Percentiles rank a stretch among this genome's conserved stretches.
phyloP scores from a whole-genome alignment of 768 basidiomycete genomes.

The Rhizopogon vinicolor region DNA sequence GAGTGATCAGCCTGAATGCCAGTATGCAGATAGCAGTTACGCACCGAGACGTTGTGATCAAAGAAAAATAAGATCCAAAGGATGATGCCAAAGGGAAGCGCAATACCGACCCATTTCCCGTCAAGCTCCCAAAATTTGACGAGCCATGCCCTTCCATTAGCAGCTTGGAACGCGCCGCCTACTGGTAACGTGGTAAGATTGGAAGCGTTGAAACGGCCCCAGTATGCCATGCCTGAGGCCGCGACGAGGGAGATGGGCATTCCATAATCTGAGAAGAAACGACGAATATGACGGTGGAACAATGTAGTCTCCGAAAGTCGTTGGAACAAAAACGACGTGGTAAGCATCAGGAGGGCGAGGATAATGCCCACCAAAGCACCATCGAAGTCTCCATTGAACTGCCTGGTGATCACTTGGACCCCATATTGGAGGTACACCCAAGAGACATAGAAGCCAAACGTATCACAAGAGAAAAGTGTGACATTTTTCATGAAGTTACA shows the following conservation, averaged over 20 bases:
- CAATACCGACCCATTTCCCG: constrained; percentile 84
- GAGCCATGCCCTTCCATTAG: constrained; percentile 73
- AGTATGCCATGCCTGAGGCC: constrained; percentile 75
- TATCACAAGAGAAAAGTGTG: constrained; percentile 87
- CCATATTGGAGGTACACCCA: constrained; percentile 91
- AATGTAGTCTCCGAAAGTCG: constrained; percentile 55
- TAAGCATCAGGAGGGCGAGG: constrained; percentile 74
- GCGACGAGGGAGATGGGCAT: constrained; percentile 87
- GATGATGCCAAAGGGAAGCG: constrained; percentile 83
- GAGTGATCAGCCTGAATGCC: background rate
- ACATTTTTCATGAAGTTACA: constrained; percentile 85
- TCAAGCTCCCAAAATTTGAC: constrained; percentile 87
- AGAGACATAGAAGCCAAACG: constrained; percentile 90
- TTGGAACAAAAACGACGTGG: constrained; percentile 70
- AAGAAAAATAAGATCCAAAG: constrained; percentile 94
- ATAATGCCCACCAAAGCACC: constrained; percentile 63
- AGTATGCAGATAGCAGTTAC: constrained; percentile 17
- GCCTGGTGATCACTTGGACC: constrained; percentile 75
- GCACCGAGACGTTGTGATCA: constrained; percentile 88
- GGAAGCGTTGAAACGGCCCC: constrained; percentile 68
- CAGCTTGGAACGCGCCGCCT: constrained; percentile 64
- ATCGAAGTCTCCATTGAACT: constrained; percentile 42
- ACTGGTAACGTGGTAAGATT: constrained; percentile 66
- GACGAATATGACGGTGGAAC: constrained; percentile 70
- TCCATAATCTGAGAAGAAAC: constrained; percentile 82